Base-by-base conservation (phyloP, 768 basidiomycete species). In the Leccinellum rugosiceps region DNA sequence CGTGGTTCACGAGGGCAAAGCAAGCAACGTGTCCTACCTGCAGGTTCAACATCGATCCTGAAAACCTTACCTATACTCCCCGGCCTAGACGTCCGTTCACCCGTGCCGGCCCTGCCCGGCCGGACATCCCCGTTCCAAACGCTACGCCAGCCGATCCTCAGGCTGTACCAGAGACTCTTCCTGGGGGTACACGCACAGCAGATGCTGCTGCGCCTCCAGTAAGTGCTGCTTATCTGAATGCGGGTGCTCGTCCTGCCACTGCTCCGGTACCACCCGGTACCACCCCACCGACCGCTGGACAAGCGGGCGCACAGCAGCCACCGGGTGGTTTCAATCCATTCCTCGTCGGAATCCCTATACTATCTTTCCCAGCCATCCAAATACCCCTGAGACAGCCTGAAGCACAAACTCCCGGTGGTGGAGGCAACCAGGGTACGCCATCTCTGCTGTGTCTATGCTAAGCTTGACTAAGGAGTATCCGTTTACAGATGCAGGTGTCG, bases 11-110 rank as follows among this genome's bases (percentile, higher is more conserved):
- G 3, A 78, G 87, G 56, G 87, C 89, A 11, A 79, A 77, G 44
- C 87, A 88, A 61, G 91, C 90, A 19, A 92, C 90, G 2, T 92
- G 90, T 62, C 90, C 90, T 0, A 88, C 88, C 0, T 92, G 90
- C 72, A 76, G 90, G 60, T 92, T 92, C 64, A 85, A 92, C 61
- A 82, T 92, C 53, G 90, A 92, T 65, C 90, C 90, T 0, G 85
- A 90, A 55, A 85, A 85, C 56, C 70, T 91, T 47, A 90, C 88
- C 0, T 83, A 76, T 54, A 63, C 64, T 34, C 64, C 66, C 3
- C 58, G 26, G 10, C 51, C 64, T 17, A 60, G 66, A 59, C 69
- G 55, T 25, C 25, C 52, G 23, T 65, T 68, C 32, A 53, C 41
- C 31, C 63, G 60, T 23, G 41, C 53, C 9, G 54, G 57, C 50